A percentile compares a stretch with the other conserved stretches of the same genome.
Evolutionary conservation across 371 early-diverging fungal genomes (phyloP).

Genomic region (Mortierella sp.): DNA sequence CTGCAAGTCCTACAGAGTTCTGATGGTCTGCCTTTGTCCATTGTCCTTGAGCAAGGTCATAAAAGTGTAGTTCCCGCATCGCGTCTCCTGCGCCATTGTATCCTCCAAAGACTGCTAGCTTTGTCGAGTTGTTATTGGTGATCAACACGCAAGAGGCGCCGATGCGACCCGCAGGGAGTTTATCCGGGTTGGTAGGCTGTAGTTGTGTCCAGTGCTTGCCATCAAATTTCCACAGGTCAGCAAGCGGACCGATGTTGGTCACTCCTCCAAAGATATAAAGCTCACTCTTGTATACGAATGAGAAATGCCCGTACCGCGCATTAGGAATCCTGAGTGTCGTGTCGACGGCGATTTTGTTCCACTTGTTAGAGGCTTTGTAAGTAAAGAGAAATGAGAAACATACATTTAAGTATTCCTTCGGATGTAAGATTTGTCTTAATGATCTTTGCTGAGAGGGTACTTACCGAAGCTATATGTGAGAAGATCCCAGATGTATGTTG

Average conservation of each 20-base stretch:
- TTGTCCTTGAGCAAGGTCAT: not conserved
- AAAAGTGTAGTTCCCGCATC: not conserved
- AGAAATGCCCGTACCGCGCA: constrained; percentile 8
- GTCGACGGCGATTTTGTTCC: not conserved
- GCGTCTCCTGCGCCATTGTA: not conserved
- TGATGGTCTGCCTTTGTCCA: constrained; percentile 1
- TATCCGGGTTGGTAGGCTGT: constrained; percentile 2
- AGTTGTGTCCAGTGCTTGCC: constrained; percentile 7
- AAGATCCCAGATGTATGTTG: not conserved
- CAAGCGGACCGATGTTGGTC: not conserved
- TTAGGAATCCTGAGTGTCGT: not conserved
- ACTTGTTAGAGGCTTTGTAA: constrained; percentile 7
- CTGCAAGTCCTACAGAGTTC: not conserved
- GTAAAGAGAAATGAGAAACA: too few relatives aligned
- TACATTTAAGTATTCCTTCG: too few relatives aligned
- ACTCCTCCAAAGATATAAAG: constrained; percentile 10
- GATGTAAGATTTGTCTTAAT: too few relatives aligned
- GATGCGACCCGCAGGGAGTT: not conserved
- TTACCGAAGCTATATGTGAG: constrained; percentile 5
- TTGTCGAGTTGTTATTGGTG: constrained; percentile 2
- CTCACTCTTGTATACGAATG: constrained; percentile 2
- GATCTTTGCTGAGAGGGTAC: not conserved
- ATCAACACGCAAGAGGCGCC: constrained; percentile 5
- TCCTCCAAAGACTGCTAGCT: constrained; percentile 7
- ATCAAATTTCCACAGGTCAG: constrained; percentile 1